Conservation (phyloP, 2,329 filamentous ascomycete species). For the Penicillium sp. region DNA sequence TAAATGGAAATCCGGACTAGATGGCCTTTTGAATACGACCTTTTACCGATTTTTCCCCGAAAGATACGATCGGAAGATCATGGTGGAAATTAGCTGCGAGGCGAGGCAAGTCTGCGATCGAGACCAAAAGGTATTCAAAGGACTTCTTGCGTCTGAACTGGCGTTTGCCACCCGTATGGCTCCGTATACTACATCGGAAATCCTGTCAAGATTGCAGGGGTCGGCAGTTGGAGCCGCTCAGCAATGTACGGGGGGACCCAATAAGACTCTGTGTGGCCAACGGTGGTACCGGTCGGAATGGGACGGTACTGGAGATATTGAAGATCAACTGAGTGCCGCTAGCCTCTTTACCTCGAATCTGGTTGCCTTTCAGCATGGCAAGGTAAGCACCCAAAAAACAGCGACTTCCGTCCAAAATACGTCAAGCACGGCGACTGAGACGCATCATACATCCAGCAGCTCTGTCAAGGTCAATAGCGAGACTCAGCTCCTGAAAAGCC, state of each 20-base stretch:
- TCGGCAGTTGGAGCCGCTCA: constrained; percentile 60
- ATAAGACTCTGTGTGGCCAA: constrained; percentile 7
- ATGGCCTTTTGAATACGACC: constrained; percentile 53
- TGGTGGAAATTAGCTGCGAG: constrained; percentile 67
- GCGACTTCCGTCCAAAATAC: background rate
- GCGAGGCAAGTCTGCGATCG: constrained; percentile 58
- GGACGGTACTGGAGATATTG: constrained; percentile 1
- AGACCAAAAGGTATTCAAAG: constrained; percentile 70
- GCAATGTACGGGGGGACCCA: constrained; percentile 55
- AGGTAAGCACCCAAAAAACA: background rate
- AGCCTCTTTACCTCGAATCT: constrained; percentile 14
- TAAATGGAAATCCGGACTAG: constrained; percentile 56
- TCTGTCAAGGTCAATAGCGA: background rate
- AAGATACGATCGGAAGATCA: constrained; percentile 50
- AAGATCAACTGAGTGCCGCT: constrained; percentile 10
- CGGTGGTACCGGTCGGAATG: constrained; percentile 11
- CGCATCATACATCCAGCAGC: background rate
- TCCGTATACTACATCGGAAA: constrained; percentile 55
- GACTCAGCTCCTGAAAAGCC: background rate
- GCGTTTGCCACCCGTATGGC: constrained; percentile 60
- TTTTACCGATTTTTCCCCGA: constrained; percentile 51
- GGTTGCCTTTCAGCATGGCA: constrained; percentile 7
- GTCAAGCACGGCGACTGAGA: background rate
- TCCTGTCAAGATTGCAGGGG: constrained; percentile 57
- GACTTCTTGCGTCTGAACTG: constrained; percentile 65